Evolutionary conservation across 2,329 filamentous ascomycete species (phyloP).

Genomic region (Cladosporium sp.): DNA sequence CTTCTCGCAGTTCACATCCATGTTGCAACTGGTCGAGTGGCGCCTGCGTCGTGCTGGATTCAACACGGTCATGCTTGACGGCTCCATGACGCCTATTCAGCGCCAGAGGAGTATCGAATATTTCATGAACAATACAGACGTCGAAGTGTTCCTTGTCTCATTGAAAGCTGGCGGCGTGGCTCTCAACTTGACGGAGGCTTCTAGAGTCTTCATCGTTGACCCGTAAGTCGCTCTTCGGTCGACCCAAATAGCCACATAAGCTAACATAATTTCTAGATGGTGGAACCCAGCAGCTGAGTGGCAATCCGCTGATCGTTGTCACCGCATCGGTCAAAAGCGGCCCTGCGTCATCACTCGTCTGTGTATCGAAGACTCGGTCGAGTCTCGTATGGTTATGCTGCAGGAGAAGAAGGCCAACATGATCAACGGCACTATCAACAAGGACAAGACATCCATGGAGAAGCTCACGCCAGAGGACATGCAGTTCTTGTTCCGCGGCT

Average conservation of each 20-base stretch:
- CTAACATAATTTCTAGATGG: slow-evolving; percentile 57
- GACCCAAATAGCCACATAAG: slow-evolving; percentile 24
- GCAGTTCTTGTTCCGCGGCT: slow-evolving; percentile 90
- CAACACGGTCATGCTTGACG: slow-evolving; percentile 96
- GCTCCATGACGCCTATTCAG: slow-evolving; percentile 92
- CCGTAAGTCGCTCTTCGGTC: slow-evolving; percentile 59
- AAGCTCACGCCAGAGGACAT: slow-evolving; percentile 87
- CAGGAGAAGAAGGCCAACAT: slow-evolving; percentile 99
- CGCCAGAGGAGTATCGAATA: slow-evolving; percentile 91
- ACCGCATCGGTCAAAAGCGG: slow-evolving; percentile 91
- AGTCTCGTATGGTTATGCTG: slow-evolving; percentile 88
- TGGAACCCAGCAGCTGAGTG: slow-evolving; percentile 99
- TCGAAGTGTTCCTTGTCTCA: slow-evolving; percentile 94
- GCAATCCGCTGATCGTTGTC: slow-evolving; percentile 83
- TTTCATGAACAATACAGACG: slow-evolving; percentile 92
- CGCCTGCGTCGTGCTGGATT: slow-evolving; percentile 93
- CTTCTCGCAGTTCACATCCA: slow-evolving; percentile 94
- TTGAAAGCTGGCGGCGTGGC: slow-evolving; percentile 95
- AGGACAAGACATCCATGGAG: slow-evolving; percentile 86
- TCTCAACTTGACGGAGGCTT: slow-evolving; percentile 91
- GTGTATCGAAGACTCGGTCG: slow-evolving; percentile 94
- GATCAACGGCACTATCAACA: slow-evolving; percentile 85
- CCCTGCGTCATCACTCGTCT: slow-evolving; percentile 92
- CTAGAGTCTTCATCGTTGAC: slow-evolving; percentile 91
- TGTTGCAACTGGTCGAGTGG: slow-evolving; percentile 97